A percentile compares a stretch with the other conserved stretches of the same genome.
These are phyloP conservation scores for Parasitella parasitica DNA, from an alignment of 371 early-diverging fungal genomes.

Conservation along the genomic window DNA sequence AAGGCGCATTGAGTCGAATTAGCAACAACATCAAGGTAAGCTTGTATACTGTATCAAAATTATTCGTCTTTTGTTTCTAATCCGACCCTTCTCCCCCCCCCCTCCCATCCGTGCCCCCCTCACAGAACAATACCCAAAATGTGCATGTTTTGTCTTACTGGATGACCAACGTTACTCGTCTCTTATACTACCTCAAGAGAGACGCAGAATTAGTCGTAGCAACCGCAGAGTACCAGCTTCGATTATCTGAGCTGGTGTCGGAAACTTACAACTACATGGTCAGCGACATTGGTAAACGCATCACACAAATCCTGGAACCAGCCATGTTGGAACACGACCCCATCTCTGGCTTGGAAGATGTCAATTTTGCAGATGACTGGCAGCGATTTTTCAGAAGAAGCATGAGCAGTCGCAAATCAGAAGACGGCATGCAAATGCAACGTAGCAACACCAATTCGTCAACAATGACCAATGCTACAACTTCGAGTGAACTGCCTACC, in stretches of 20 bases:
- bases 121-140: conserved; percentile 28
- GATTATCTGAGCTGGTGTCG: conserved; percentile 68
- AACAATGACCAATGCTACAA: not conserved
- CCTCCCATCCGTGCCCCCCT: no score
- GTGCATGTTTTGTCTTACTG: conserved; percentile 67
- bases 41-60: no score
- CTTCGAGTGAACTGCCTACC: not conserved
- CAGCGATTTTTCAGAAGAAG: conserved; percentile 45
- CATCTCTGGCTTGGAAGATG: conserved; percentile 66
- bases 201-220: conserved; percentile 69
- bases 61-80: no score
- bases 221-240: conserved; percentile 62
- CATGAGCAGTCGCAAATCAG: not conserved
- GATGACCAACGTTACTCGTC: conserved; percentile 74
- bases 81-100: no score
- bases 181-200: conserved; percentile 80
- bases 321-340: conserved; percentile 72
- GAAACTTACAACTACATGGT: conserved; percentile 68
- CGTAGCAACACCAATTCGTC: not conserved
- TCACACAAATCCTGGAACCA: conserved; percentile 59
- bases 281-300: conserved; percentile 53
- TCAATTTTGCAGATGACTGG: conserved; percentile 66
- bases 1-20: conserved; percentile 62
- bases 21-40: conserved; percentile 23
- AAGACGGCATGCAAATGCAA: not conserved